Base-by-base conservation (phyloP, 768 basidiomycete genomes). In the Pholiota conissans region DNA sequence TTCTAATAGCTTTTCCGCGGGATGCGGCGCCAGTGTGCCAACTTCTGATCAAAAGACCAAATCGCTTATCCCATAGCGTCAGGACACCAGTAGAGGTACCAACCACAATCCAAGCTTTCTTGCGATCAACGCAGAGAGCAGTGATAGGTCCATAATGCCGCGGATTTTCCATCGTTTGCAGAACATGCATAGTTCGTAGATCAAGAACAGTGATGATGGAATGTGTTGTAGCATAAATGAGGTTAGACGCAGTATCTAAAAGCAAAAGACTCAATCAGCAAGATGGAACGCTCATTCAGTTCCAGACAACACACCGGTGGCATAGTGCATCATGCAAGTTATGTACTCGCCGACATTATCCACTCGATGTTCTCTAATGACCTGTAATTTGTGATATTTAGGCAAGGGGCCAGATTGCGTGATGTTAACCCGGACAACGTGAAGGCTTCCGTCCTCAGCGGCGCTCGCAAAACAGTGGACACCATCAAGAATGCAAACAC, bases 11-110 rank as follows among this genome's bases (percentile, higher is more conserved):
- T 35, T 77, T 73, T 2, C 84, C 84, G 2, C 76, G 74, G 10
- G 79, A 75, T 3, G 82, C 78, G 5, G 78, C 76, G 9, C 86
- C 86, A 6, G 86, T 86, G 65, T 86, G 84, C 95, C 96, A 98
- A 58, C 87, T 91, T 69, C 90, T 91, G 61, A 98, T 78, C 3
- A 90, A 76, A 18, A 98, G 76, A 1, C 95, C 95, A 63, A 98
- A 99, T 9, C 96, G 89, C 40, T 93, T 85, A 73, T 99, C 97
- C 95, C 95, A 99, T 2, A 99, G 79, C 0, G 91, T 86, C 11
- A 98, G 74, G 13, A 89, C 84, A 5, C 96, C 97, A 1, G 83
- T 84, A 2, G 89, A 84, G 1, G 96, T 97, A 2, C 93, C 96
- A 16, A 91, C 86, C 11, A 97, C 78, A 24, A 96, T 79, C 96